Evolutionary conservation across 306 rosid genomes (phyloP).

Genomic region (Citrullus colocynthis): DNA sequence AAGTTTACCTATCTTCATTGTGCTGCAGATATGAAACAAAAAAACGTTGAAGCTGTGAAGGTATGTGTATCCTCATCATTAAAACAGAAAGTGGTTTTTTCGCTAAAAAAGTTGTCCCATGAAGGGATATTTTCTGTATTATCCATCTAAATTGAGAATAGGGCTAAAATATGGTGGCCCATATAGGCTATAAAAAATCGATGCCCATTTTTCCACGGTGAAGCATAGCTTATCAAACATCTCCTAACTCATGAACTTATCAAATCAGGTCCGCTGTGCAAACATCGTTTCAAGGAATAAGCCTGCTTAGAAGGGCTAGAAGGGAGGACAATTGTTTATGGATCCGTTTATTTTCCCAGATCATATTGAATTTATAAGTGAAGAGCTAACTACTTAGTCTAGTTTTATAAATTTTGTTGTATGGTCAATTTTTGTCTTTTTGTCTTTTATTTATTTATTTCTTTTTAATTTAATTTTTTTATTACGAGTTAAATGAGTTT

Average conservation of each 20-base stretch:
- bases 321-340: background rate
- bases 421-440: background rate
- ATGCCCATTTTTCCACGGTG: background rate
- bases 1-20: conserved; percentile 91
- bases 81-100: background rate
- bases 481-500: background rate
- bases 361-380: background rate
- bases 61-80: conserved; percentile 25
- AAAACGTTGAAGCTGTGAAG: conserved; percentile 98
- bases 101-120: background rate
- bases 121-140: background rate
- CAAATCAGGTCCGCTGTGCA: background rate
- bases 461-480: no score
- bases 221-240: background rate
- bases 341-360: background rate
- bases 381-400: background rate
- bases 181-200: background rate
- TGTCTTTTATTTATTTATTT: no score
- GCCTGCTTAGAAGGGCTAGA: background rate
- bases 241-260: background rate
- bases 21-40: conserved; percentile 99
- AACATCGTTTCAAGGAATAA: background rate
- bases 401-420: background rate
- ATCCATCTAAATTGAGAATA: background rate
- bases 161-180: background rate